Evolutionary conservation across 345 rosid genomes (phyloP).

Genomic region (Salix brachista): DNA sequence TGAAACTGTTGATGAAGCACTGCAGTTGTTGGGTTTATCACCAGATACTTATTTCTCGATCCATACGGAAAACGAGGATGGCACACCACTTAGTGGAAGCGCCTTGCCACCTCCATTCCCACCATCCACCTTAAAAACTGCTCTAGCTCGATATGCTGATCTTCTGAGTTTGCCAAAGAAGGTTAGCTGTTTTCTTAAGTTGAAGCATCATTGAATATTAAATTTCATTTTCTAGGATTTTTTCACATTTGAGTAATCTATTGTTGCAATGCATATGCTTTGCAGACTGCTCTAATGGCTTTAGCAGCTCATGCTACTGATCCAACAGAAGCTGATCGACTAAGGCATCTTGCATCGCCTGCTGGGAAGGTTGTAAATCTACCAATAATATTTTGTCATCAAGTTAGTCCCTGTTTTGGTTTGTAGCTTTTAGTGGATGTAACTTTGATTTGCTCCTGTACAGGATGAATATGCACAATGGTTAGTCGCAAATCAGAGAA

Average conservation of each 20-base stretch:
- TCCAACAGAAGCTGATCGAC: conserved; percentile 80
- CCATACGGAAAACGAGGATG: conserved; percentile 85
- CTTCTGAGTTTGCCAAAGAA: conserved; percentile 83
- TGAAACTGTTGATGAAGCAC: conserved; percentile 89
- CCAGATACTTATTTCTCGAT: conserved; percentile 79
- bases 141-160: conserved; percentile 79
- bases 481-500: conserved; percentile 82
- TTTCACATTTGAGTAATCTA: not conserved
- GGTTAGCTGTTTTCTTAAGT: conserved; percentile 42
- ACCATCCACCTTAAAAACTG: conserved; percentile 74
- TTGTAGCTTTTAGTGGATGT: conserved; percentile 6
- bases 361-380: conserved; percentile 71
- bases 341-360: conserved; percentile 80
- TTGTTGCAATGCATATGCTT: conserved; percentile 12
- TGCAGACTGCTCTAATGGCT: conserved; percentile 82
- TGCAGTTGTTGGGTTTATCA: conserved; percentile 62
- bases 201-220: not conserved
- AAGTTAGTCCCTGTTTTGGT: not conserved
- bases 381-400: not conserved
- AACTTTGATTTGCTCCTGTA: not conserved
- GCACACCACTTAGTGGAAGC: conserved; percentile 71
- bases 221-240: not conserved
- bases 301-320: conserved; percentile 93
- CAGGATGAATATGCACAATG: conserved; percentile 93
- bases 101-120: conserved; percentile 89